Evolutionary conservation across 1,139 yeast species (phyloP), one percentile per base, ranked within the genome.

Genomic region (Sugiyamaella japonica): DNA sequence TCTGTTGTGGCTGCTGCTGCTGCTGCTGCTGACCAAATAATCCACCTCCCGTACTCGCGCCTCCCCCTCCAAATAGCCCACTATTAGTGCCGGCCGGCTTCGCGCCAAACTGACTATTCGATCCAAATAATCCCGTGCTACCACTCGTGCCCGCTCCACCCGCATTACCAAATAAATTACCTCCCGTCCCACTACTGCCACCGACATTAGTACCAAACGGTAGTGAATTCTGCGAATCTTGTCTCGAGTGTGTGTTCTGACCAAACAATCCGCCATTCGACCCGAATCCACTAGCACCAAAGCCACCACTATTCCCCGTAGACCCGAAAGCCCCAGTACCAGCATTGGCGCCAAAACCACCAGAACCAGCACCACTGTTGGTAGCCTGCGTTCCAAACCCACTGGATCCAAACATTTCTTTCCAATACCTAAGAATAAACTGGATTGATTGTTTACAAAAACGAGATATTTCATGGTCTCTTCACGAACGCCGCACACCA

Each of bases 121-220:
- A 32, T 2, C 78, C 78, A 63, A 75, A 75, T 36, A 68, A 60
- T 23, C 65, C 65, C 25, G 25, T 6, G 25, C 25, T 20, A 31
- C 64, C 60, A 7, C 64, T 58, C n/a, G 61, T 46, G 2, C 50
- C 50, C 7, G 47, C 13, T 20, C 59, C 47, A 10, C 44, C 46
- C 12, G 45, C 9, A 48, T 28, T 47, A 25, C 52, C 53, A 29
- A 50, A 50, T n/a, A 50, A 15, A 16, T 13, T 13, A 41, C 45
- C 16, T 12, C 45, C 34, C 7, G 48, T 32, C 5, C 20, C 32
- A 12, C 32, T 32, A 16, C 49, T 49, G 15, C 40, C 17, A 23
- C 23, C 37, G 9, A 34, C 9, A 29, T 9, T 12, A 29, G 8
- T 23, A n/a, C 50, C 50, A 38, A 37, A 38, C 9, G 25, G 41